Base-by-base conservation (phyloP, 768 basidiomycete species). In the Lanmaoa pseudosensibilis region DNA sequence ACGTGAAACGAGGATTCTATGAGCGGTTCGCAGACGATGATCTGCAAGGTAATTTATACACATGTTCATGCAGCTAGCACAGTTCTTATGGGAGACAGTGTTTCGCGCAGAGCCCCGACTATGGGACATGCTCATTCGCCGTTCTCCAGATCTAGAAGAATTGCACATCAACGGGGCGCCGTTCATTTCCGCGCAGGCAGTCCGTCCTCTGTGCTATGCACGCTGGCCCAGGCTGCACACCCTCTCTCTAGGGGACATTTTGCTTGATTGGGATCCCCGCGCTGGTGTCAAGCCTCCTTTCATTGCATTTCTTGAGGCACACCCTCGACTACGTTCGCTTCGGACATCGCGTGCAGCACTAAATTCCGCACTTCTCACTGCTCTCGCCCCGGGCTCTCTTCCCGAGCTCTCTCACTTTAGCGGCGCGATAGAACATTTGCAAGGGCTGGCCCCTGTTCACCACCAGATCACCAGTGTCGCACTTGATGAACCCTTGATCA, bases 81-180 rank as follows among this genome's bases (percentile, higher is more conserved):
- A 0, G 8, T 21, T 36, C 58, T 66, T 7, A 72, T 44, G 11
- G 3, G 18, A 43, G 5, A 16, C 27, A 73, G 72, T 66, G 16
- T 56, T 68, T 21, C 63, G 37, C 15, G 68, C 61, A 8, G 67
- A 71, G 34, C 44, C 52, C 32, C 64, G 59, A 15, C 73, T 91
- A 51, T 88, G 86, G 85, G 79, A 83, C 58, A 88, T 92, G 89
- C 78, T 91, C 46, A 81, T 83, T 51, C 72, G 74, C 25, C 79
- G 78, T 30, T 87, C 84, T 62, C 86, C 85, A 2, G 77, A 86
- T 60, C 78, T 92, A 9, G 82, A 88, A 66, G 84, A 86, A 52
- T 77, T 92, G 5, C 69, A 75, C 43, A 77, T 91, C 32, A 60
- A 49, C 13, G 71, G 71, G 0, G 62, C 56, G 2, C 68, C 70